phyloP scores from a whole-genome alignment of 768 basidiomycete species.

The Mycena leptocephala region DNA sequence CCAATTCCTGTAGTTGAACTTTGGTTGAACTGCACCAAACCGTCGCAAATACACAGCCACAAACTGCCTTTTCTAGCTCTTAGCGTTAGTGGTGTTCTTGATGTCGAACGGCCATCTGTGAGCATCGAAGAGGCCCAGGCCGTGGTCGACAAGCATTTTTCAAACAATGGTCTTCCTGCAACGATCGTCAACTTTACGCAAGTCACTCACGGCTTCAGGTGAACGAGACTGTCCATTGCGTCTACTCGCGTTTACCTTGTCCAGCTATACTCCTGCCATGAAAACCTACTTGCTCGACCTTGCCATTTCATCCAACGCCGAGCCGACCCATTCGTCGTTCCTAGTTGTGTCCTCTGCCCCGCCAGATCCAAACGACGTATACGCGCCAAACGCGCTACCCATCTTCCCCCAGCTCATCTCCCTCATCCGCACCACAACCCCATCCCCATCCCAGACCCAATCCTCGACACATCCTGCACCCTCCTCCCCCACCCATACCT shows the following conservation, averaged over 20 bases:
- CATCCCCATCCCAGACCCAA: slow-evolving; percentile 66
- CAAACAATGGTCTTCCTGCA: slow-evolving; percentile 15
- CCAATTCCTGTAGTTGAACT: no score
- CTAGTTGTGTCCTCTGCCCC: slow-evolving; percentile 25
- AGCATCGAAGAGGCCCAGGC: slow-evolving; percentile 47
- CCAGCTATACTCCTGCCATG: slow-evolving; percentile 45
- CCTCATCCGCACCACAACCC: slow-evolving; percentile 61
- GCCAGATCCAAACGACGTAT: slow-evolving; percentile 26
- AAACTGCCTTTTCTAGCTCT: not conserved
- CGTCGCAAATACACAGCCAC: not conserved
- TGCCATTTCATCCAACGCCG: slow-evolving; percentile 30
- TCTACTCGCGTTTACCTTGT: not conserved
- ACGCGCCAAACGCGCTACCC: slow-evolving; percentile 56
- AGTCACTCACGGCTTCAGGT: slow-evolving; percentile 50
- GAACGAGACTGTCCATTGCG: not conserved
- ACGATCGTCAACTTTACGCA: slow-evolving; percentile 41
- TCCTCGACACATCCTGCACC: slow-evolving; percentile 64
- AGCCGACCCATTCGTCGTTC: slow-evolving; percentile 48
- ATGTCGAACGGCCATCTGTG: slow-evolving; percentile 22
- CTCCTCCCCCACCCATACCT: slow-evolving; percentile 68
- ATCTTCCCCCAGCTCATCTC: slow-evolving; percentile 57
- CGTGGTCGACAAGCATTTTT: slow-evolving; percentile 46
- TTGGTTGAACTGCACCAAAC: not conserved
- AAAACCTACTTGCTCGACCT: slow-evolving; percentile 48
- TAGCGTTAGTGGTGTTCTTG: not conserved